Evolutionary conservation across 192 early-diverging fungal genomes (phyloP).

Genomic region (Linnemannia schmuckeri): DNA sequence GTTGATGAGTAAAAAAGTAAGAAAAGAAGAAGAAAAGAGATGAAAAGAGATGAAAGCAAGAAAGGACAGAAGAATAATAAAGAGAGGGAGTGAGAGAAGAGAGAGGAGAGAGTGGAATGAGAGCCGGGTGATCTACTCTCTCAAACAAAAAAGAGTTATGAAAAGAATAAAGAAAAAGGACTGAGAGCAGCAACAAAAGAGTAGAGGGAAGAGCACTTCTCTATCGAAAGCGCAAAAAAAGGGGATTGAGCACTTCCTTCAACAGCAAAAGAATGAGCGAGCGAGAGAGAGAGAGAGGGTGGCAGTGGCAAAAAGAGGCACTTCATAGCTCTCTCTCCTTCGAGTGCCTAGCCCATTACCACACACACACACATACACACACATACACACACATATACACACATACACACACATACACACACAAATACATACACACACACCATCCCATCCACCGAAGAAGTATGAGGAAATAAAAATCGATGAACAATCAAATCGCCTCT

Average conservation of each 20-base stretch:
- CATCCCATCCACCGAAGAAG: too few species aligned
- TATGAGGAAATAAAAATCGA: too few species aligned
- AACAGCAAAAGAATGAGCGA: not conserved
- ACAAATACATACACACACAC: too few species aligned
- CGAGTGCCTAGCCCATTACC: too few species aligned
- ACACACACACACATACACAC: too few species aligned
- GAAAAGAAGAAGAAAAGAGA: not conserved
- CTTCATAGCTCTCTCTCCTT: too few species aligned
- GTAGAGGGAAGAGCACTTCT: not conserved
- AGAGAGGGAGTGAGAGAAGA: conserved; percentile 6
- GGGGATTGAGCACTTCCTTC: conserved; percentile 2
- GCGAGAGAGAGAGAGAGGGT: not conserved
- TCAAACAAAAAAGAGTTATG: not conserved
- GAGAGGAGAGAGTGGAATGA: not conserved
- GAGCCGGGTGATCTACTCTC: conserved; percentile 5
- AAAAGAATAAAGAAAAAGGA: too few species aligned
- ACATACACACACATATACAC: too few species aligned
- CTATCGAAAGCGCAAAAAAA: not conserved
- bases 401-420: too few species aligned
- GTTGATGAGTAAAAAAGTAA: not conserved
- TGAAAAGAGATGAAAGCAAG: not conserved
- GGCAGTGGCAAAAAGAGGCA: not conserved
- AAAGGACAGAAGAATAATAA: not conserved
- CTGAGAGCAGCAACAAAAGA: not conserved
- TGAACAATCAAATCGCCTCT: too few species aligned